phyloP scores from a whole-genome alignment of 306 rosid species.

The Abrus pulchellus region DNA sequence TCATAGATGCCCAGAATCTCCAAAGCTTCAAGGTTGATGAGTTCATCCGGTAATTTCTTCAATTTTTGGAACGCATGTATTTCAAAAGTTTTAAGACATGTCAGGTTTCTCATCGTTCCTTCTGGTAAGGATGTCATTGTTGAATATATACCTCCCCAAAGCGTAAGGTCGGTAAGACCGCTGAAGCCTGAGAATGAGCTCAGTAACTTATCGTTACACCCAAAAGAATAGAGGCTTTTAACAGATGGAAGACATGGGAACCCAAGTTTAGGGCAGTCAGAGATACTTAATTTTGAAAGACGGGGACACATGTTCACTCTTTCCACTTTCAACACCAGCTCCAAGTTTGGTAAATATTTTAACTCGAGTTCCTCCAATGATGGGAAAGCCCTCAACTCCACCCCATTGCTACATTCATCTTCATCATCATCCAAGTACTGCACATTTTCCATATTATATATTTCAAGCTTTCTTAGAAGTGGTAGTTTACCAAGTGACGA shows the following conservation, averaged over 20 bases:
- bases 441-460: neutral
- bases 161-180: neutral
- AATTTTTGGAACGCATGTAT: neutral
- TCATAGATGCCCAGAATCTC: neutral
- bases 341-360: neutral
- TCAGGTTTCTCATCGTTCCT: slow-evolving; percentile 4
- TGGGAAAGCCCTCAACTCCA: slow-evolving; percentile 5
- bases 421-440: slow-evolving; percentile 30
- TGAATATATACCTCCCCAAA: neutral
- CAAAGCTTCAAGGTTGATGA: neutral
- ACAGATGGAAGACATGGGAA: slow-evolving; percentile 5
- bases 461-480: neutral
- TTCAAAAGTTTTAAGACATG: neutral
- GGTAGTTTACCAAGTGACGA: slow-evolving; percentile 5
- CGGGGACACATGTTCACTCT: neutral
- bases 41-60: slow-evolving; percentile 2
- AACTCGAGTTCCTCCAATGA: slow-evolving; percentile 8
- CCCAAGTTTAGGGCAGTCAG: neutral
- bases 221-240: neutral
- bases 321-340: slow-evolving; percentile 26
- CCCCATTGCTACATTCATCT: neutral
- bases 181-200: neutral
- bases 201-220: neutral
- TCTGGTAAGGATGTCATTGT: neutral
- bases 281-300: neutral